Evolutionary conservation across 257 asterid species (phyloP), one percentile per base, ranked within the genome.

Genomic region (Cruciata laevipes): DNA sequence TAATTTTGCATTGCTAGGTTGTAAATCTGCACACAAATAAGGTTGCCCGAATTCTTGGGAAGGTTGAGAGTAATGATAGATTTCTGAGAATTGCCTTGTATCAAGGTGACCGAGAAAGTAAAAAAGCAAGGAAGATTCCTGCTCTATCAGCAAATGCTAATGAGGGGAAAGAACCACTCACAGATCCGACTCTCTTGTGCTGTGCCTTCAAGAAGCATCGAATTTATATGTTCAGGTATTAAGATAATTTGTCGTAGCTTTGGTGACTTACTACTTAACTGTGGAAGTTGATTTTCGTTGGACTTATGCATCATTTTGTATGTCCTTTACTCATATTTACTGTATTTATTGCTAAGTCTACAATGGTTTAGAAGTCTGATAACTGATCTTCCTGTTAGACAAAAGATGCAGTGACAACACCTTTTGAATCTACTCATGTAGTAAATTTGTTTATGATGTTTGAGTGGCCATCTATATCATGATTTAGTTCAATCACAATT

Each of bases 151-250:
- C 86, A 72, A 94, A 94, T 83, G 99, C 68, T 81, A 94, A 94
- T 69, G 96, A 83, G 80, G 82, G 87, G 86, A 90, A 90, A 77
- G 99, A 94, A 63, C 96, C 96, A 66, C 81, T 90, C 66, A 76
- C 79, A 68, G 99, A 94, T 80, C 99, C 99, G 27, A 90, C 97
- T 70, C 95, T 94, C 30, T 75, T 90, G 77, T 94, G 97, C 76
- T 94, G 99, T 72, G 99, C 99, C 82, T 94, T 94, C 84, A 94
- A 94, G 89, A 90, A 90, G 79, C 95, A 94, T 65, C 80, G 99
- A 70, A 90, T 94, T 73, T 94, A 86, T 86, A 79, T 90, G 77
- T 94, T 94, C 88, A 90, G 99, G 99, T 93, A 87, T 7, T 24
- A 10, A 42, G 30, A 35, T 49, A 14, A 16, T 59, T 65, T 44